These are phyloP conservation scores for Paraphoma sp. DNA, from an alignment of 2,329 filamentous ascomycete species.

Conservation along the genomic window DNA sequence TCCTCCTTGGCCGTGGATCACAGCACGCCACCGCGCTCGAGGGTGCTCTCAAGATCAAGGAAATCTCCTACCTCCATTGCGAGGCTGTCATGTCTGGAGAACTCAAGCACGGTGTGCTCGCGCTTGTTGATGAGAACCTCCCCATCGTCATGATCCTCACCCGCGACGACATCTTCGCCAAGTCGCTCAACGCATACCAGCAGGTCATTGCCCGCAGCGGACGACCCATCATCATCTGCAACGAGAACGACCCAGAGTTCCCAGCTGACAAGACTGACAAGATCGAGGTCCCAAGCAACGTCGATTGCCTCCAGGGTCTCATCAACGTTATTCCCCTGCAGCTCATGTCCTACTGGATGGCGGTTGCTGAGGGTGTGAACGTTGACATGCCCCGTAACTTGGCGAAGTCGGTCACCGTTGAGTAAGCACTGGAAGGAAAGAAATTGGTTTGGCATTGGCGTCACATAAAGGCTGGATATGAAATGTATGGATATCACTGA, in stretches of 20 bases:
- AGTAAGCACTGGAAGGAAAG: conserved; percentile 64
- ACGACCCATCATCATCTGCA: conserved; percentile 99
- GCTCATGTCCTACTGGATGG: conserved; percentile 98
- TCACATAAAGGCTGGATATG: conserved; percentile 28
- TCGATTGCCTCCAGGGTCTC: conserved; percentile 93
- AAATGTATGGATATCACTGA: conserved; percentile 23
- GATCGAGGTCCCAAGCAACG: conserved; percentile 96
- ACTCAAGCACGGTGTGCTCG: conserved; percentile 97
- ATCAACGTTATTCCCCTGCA: conserved; percentile 98
- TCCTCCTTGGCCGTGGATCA: conserved; percentile 91
- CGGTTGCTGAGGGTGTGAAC: conserved; percentile 92
- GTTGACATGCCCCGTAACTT: conserved; percentile 99
- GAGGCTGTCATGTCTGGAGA: conserved; percentile 99
- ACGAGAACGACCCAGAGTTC: conserved; percentile 88
- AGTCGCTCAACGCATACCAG: conserved; percentile 99
- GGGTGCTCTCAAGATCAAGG: conserved; percentile 98
- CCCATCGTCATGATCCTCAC: conserved; percentile 99
- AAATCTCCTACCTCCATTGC: conserved; percentile 99
- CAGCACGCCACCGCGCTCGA: conserved; percentile 98
- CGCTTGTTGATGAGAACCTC: conserved; percentile 95
- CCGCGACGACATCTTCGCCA: conserved; percentile 93
- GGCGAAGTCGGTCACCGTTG: conserved; percentile 98
- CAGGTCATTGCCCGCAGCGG: conserved; percentile 97
- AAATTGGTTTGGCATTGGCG: conserved; percentile 18
- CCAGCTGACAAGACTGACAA: conserved; percentile 86